phyloP scores from a whole-genome alignment of 2,329 filamentous ascomycete genomes.

The Saccharata proteae region DNA sequence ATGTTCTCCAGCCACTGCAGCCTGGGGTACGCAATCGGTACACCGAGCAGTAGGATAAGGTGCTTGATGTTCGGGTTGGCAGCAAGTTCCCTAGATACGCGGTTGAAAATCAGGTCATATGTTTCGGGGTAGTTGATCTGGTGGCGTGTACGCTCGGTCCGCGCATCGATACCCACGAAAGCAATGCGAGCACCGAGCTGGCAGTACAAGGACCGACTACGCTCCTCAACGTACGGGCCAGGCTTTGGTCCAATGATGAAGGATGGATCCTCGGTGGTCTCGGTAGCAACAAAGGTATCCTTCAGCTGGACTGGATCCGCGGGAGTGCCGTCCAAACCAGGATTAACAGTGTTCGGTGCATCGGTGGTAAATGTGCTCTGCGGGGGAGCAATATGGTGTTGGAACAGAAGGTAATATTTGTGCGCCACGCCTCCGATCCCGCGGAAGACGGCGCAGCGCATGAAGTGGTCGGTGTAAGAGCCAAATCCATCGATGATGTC shows the following conservation, averaged over 20 bases:
- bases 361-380: conserved; percentile 76
- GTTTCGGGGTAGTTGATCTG: conserved; percentile 77
- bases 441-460: conserved; percentile 52
- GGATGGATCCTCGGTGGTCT: conserved; percentile 49
- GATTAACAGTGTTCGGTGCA: conserved; percentile 40
- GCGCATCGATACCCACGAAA: conserved; percentile 47
- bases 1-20: conserved; percentile 96
- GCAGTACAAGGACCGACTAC: conserved; percentile 49
- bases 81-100: conserved; percentile 39
- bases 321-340: conserved; percentile 38
- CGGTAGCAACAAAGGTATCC: conserved; percentile 57
- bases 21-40: conserved; percentile 60
- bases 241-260: conserved; percentile 70
- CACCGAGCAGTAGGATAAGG: conserved; percentile 50
- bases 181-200: conserved; percentile 54
- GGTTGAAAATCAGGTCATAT: conserved; percentile 47
- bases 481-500: conserved; percentile 58
- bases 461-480: conserved; percentile 55
- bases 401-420: conserved; percentile 49
- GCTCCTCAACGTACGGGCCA: conserved; percentile 54
- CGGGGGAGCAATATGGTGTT: conserved; percentile 72
- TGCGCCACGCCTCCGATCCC: conserved; percentile 49
- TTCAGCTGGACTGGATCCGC: conserved; percentile 59
- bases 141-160: conserved; percentile 71
- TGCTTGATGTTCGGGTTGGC: conserved; percentile 49